These are phyloP conservation scores for Starmerella scarabaei DNA, from an alignment of 805 yeast species.

Conservation along the genomic window DNA sequence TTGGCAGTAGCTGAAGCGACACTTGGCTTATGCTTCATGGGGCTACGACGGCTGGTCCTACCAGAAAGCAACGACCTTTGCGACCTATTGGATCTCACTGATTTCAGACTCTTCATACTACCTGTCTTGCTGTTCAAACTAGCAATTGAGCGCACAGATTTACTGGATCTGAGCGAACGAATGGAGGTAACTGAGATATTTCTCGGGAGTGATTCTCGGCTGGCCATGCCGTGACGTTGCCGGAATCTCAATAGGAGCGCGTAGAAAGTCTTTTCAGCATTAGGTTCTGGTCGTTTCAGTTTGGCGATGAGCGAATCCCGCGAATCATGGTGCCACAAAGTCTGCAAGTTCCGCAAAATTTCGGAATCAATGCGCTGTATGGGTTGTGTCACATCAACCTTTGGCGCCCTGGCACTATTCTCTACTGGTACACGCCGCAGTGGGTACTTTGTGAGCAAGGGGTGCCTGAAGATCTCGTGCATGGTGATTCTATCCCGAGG, in stretches of 20 bases:
- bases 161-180: constrained; percentile 15
- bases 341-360: constrained; percentile 61
- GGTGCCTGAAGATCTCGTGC: constrained; percentile 64
- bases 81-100: constrained; percentile 14
- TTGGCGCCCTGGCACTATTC: constrained; percentile 9
- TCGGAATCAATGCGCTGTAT: constrained; percentile 53
- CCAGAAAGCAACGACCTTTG: constrained; percentile 8
- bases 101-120: constrained; percentile 12
- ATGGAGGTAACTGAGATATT: constrained; percentile 14
- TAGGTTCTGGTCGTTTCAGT: constrained; percentile 43
- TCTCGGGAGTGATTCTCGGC: constrained; percentile 10
- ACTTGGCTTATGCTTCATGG: constrained; percentile 8
- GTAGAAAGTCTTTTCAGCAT: constrained; percentile 71
- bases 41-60: constrained; percentile 9
- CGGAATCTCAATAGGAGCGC: constrained; percentile 61
- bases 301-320: constrained; percentile 39
- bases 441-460: constrained; percentile 60
- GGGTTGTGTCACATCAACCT: constrained; percentile 25
- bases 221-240: constrained; percentile 39
- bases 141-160: constrained; percentile 16
- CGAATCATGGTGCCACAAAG: constrained; percentile 69
- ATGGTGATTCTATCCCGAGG: constrained; percentile 72
- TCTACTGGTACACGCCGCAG: constrained; percentile 18
- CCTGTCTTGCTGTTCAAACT: constrained; percentile 9
- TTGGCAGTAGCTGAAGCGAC: neutral